Conservation (phyloP, 805 yeast genomes). For the Spencermartinsiella europaea region DNA sequence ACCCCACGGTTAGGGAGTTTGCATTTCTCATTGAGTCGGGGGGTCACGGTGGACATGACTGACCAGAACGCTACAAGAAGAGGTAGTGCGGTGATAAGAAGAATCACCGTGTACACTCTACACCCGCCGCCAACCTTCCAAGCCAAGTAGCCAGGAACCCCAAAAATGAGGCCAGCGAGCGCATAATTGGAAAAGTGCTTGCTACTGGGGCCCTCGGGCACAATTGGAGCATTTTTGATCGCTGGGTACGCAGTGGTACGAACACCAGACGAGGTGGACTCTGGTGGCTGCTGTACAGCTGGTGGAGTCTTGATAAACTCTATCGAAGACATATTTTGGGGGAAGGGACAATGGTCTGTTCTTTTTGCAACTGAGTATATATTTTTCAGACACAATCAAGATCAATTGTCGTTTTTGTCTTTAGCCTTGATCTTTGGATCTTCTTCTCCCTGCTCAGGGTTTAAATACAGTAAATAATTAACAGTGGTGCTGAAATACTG, state of each 20-base stretch:
- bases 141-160: conserved; percentile 59
- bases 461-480: too few species aligned
- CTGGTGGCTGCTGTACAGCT: conserved; percentile 40
- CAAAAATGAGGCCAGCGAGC: conserved; percentile 44
- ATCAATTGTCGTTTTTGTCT: too few species aligned
- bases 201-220: conserved; percentile 89
- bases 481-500: too few species aligned
- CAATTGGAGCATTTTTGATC: conserved; percentile 78
- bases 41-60: conserved; percentile 66
- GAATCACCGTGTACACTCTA: conserved; percentile 59
- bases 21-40: conserved; percentile 74
- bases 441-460: too few species aligned
- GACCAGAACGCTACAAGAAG: conserved; percentile 82
- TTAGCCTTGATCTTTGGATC: too few species aligned
- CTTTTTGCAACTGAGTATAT: too few species aligned
- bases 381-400: too few species aligned
- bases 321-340: conserved; percentile 21
- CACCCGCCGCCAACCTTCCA: conserved; percentile 59
- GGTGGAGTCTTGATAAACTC: conserved; percentile 60
- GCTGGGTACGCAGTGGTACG: conserved; percentile 57
- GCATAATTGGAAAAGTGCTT: conserved; percentile 64
- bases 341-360: not conserved
- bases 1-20: conserved; percentile 72
- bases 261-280: conserved; percentile 45
- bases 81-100: conserved; percentile 55